These are phyloP conservation scores for Penstemon eatonii DNA, from an alignment of 257 asterid genomes.

Conservation along the genomic window DNA sequence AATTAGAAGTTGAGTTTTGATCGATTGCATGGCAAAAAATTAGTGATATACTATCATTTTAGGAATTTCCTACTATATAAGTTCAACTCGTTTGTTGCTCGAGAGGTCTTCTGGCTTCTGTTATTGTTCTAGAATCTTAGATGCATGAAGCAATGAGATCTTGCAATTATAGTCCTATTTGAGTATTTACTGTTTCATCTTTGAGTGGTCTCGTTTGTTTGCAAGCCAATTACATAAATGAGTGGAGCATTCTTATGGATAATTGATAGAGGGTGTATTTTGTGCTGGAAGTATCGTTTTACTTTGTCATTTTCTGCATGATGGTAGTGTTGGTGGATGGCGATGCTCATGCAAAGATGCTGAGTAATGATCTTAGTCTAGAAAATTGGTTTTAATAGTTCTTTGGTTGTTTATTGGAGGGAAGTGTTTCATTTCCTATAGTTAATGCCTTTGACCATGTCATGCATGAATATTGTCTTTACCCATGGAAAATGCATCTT, in stretches of 20 bases:
- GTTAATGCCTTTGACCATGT: neutral
- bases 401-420: neutral
- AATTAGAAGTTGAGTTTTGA: neutral
- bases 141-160: conserved; percentile 4
- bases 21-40: neutral
- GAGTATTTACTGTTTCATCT: neutral
- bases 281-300: conserved; percentile 14
- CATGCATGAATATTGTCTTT: neutral
- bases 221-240: neutral
- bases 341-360: neutral
- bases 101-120: neutral
- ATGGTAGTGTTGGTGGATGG: conserved; percentile 1
- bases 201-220: neutral
- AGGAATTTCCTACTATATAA: conserved; percentile 1
- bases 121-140: conserved; percentile 12
- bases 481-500: neutral
- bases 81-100: neutral
- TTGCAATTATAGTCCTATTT: neutral
- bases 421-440: neutral
- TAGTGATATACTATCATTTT: neutral
- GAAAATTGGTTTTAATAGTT: conserved; percentile 8
- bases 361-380: conserved; percentile 2
- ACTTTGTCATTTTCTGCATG: neutral
- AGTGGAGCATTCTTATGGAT: neutral
- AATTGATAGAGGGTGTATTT: neutral